Conservation (phyloP, 176 grass and related monocot species). For the Musa beccarii region DNA sequence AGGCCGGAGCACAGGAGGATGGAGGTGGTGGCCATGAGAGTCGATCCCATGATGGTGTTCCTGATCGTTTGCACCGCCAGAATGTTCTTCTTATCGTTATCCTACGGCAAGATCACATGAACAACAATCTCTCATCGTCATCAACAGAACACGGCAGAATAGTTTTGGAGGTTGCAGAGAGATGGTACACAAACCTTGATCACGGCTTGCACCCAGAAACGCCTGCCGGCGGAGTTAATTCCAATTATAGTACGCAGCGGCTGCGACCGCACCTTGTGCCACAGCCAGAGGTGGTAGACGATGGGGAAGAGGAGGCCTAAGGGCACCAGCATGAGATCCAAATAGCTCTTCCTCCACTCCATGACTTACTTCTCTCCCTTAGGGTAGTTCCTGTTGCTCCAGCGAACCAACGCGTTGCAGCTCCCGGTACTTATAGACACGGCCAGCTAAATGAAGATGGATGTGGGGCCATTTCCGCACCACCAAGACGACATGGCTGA, state of each 20-base stretch:
- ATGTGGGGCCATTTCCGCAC: too few species aligned
- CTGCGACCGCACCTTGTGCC: constrained; percentile 11
- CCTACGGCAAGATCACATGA: constrained; percentile 11
- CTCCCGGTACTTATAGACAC: too few species aligned
- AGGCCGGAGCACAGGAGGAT: constrained; percentile 62
- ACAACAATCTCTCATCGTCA: neutral
- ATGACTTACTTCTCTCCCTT: neutral
- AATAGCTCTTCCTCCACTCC: constrained; percentile 18
- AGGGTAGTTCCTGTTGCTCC: too few species aligned
- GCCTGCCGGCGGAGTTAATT: constrained; percentile 32
- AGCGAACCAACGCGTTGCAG: too few species aligned
- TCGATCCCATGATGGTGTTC: constrained; percentile 79
- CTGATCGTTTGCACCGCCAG: constrained; percentile 66
- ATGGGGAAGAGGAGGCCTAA: constrained; percentile 20
- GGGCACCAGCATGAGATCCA: constrained; percentile 25
- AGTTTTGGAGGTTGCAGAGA: neutral
- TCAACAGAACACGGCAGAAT: neutral
- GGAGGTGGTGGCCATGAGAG: constrained; percentile 57
- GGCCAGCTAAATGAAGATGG: too few species aligned
- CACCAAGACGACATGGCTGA: too few species aligned
- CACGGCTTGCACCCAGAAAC: constrained; percentile 2
- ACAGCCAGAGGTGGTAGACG: constrained; percentile 31
- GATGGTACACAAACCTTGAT: neutral
- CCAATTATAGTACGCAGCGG: constrained; percentile 21
- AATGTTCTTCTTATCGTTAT: constrained; percentile 63